phyloP scores from a whole-genome alignment of 768 basidiomycete genomes.

The Pleurotus salmoneostramineus region DNA sequence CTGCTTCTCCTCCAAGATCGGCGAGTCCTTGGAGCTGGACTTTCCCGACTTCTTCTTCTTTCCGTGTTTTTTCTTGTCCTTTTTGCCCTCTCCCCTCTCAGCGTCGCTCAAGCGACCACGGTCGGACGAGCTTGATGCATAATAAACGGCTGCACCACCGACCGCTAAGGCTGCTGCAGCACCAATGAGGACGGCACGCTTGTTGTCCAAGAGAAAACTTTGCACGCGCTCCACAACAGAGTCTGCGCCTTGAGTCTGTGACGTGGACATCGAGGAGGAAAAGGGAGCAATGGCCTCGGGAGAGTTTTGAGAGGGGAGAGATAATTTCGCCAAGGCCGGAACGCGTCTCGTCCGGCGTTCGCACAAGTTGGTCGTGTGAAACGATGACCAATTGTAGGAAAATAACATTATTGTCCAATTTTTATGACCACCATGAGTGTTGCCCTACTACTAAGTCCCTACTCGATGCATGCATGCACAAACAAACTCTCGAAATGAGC shows the following conservation, averaged over 20 bases:
- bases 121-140: constrained; percentile 51
- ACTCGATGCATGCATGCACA: too few species aligned
- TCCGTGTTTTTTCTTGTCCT: constrained; percentile 42
- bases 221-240: constrained; percentile 59
- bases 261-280: too few species aligned
- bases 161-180: constrained; percentile 70
- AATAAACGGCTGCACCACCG: constrained; percentile 74
- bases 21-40: constrained; percentile 51
- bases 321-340: too few species aligned
- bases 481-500: too few species aligned
- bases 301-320: too few species aligned
- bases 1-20: constrained; percentile 72
- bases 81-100: constrained; percentile 44
- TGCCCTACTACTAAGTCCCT: too few species aligned
- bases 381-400: too few species aligned
- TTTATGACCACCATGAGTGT: too few species aligned
- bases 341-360: too few species aligned
- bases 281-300: too few species aligned
- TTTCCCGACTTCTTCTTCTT: constrained; percentile 59
- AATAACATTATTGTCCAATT: too few species aligned
- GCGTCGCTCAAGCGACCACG: constrained; percentile 26
- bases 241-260: constrained; percentile 2
- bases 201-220: constrained; percentile 72
- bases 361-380: too few species aligned
- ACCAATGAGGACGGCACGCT: constrained; percentile 67